These are phyloP conservation scores for Amniculicola lignicola DNA, from an alignment of 495 filamentous ascomycete genomes.

Conservation along the genomic window DNA sequence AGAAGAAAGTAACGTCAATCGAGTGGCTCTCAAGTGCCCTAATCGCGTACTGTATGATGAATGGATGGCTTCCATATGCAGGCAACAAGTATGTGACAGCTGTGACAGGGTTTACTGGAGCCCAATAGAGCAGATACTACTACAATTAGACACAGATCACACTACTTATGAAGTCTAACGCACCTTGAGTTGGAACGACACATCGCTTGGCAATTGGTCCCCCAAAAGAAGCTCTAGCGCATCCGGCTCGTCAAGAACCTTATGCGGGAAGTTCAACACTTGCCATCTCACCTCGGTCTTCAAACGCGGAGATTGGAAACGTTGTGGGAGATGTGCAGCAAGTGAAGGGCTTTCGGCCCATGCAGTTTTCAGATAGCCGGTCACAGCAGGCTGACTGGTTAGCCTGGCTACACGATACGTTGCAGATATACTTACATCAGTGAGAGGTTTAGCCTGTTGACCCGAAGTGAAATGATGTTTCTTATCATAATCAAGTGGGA, in stretches of 20 bases:
- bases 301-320: slow-evolving; percentile 73
- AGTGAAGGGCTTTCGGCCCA: slow-evolving; percentile 81
- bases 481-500: slow-evolving; percentile 68
- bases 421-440: slow-evolving; percentile 48
- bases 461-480: slow-evolving; percentile 52
- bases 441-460: slow-evolving; percentile 45
- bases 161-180: slow-evolving; percentile 7
- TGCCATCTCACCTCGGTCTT: slow-evolving; percentile 71
- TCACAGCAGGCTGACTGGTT: slow-evolving; percentile 47
- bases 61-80: slow-evolving; percentile 88
- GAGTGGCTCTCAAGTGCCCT: slow-evolving; percentile 87
- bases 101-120: slow-evolving; percentile 85
- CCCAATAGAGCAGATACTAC: slow-evolving; percentile 91
- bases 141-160: slow-evolving; percentile 40
- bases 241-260: slow-evolving; percentile 72
- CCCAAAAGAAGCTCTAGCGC: slow-evolving; percentile 80
- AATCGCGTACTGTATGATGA: slow-evolving; percentile 96
- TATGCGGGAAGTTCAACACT: slow-evolving; percentile 76
- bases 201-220: slow-evolving; percentile 67
- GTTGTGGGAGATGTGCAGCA: slow-evolving; percentile 73
- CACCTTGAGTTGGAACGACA: slow-evolving; percentile 82
- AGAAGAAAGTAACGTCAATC: slow-evolving; percentile 96
- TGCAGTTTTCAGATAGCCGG: slow-evolving; percentile 68
- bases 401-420: slow-evolving; percentile 2
- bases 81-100: slow-evolving; percentile 92